Evolutionary conservation across 305 asterid species (phyloP), one percentile per base, ranked within the genome.

Genomic region (Solanum hybrid): DNA sequence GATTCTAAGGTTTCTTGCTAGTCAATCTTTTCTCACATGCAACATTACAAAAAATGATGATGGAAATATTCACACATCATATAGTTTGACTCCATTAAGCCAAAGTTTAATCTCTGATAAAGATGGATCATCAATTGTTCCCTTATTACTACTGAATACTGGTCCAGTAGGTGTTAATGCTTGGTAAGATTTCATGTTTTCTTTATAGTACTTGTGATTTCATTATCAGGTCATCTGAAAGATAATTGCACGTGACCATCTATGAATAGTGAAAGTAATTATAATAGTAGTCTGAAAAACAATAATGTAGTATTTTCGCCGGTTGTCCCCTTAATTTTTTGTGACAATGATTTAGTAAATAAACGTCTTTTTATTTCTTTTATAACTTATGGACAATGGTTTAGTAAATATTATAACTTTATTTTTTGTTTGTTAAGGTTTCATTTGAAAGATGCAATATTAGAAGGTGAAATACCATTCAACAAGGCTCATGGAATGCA

Each of bases 401-500:
- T 40, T 40, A 40, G 51, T 40, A 51, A 51, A 51, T 78, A 37
- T 56, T 56, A 0, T 56, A 56, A 56, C 10, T 56, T 56, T 7
- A 17, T 56, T 7, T 56, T 56, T 64, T 64, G 27, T 4, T 26
- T 79, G 31, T 75, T 5, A 15, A 92, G 92, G 90, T 86, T 89
- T 60, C 90, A 88, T 86, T 56, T 90, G 13, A 92, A 92, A 42
- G 93, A 89, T 80, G 92, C 92, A 15, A 88, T 92, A 24, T 87
- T 92, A 86, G 92, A 91, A 10, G 93, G 92, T 10, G 92, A 92
- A 22, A 75, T 88, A 13, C 91, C 93, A 26, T 91, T 92, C 56
- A 89, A 92, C 24, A 90, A 71, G 66, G 91, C 90, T 11, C 73
- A 89, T 69, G 93, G 93, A 42, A 27, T 89, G 90, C 84, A 64